Conservation (phyloP, 441 rosid species). For the Pelargonium cotyledonis region DNA sequence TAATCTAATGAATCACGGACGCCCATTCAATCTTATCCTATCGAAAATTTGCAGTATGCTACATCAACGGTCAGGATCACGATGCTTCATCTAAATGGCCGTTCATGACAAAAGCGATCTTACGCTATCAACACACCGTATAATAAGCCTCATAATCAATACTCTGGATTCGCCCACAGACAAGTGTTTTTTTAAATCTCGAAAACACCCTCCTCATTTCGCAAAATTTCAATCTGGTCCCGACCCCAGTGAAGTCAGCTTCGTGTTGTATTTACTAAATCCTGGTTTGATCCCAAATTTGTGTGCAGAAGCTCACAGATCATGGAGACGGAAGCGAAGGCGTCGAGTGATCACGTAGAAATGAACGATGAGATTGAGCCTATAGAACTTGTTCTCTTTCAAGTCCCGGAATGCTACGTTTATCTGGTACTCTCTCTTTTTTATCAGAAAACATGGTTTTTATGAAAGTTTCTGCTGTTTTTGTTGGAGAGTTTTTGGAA, state of each 20-base stretch:
- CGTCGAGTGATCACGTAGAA: slow-evolving; percentile 25
- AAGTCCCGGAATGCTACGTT: slow-evolving; percentile 88
- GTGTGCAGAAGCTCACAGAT: slow-evolving; percentile 20
- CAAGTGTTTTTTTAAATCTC: neutral
- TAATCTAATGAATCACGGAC: slow-evolving; percentile 6
- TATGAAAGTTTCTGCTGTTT: neutral
- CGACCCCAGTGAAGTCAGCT: slow-evolving; percentile 4
- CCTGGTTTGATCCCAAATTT: neutral
- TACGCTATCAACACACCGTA: neutral
- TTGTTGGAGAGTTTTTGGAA: neutral
- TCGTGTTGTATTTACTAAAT: neutral
- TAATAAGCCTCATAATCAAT: neutral
- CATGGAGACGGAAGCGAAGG: slow-evolving; percentile 42
- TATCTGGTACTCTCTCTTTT: slow-evolving; percentile 46
- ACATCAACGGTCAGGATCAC: neutral
- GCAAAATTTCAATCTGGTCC: neutral
- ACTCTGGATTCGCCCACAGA: neutral
- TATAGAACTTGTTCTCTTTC: slow-evolving; percentile 71
- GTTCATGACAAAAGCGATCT: neutral
- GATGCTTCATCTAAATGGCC: neutral
- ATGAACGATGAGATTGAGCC: slow-evolving; percentile 52
- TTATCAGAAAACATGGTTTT: neutral
- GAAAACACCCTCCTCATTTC: neutral
- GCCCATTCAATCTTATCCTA: slow-evolving; percentile 19
- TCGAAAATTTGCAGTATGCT: neutral